phyloP scores from a whole-genome alignment of 192 early-diverging fungal genomes.

The Coemansia aciculifera region DNA sequence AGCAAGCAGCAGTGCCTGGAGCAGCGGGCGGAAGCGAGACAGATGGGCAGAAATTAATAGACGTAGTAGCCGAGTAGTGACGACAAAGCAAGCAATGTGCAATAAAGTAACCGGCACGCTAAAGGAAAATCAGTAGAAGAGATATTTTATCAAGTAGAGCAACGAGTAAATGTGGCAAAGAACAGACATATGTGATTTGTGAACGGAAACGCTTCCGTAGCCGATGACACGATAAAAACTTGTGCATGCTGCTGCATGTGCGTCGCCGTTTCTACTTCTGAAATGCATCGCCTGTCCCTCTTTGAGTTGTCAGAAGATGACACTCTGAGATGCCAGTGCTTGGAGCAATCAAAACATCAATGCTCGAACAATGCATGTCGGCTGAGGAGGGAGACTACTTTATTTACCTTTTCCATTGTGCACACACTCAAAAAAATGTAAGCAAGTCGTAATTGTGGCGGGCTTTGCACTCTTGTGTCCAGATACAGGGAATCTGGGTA shows the following conservation, averaged over 20 bases:
- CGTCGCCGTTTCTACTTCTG: constrained; percentile 2
- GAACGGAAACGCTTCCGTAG: neutral
- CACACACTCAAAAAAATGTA: neutral
- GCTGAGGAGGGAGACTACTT: neutral
- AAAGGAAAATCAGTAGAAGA: neutral
- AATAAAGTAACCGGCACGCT: neutral
- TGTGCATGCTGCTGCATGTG: neutral
- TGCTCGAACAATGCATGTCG: neutral
- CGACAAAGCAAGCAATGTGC: neutral
- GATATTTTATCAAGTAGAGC: neutral
- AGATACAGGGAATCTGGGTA: neutral
- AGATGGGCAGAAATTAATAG: neutral
- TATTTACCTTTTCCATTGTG: neutral
- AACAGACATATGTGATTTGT: neutral
- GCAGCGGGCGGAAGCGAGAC: neutral
- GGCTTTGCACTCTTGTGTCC: neutral
- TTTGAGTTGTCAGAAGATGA: constrained; percentile 3
- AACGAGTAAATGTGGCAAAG: neutral
- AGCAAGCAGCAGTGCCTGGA: neutral
- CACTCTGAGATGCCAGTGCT: constrained; percentile 3
- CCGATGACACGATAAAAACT: neutral
- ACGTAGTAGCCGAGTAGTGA: constrained; percentile 6
- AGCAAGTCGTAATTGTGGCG: constrained; percentile 1
- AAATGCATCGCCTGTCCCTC: neutral
- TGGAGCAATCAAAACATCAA: neutral